Percentiles rank a stretch among this genome's conserved stretches.
Evolutionary conservation across 139 green algal genomes (phyloP).

Genomic region (Volvox reticuliferus): DNA sequence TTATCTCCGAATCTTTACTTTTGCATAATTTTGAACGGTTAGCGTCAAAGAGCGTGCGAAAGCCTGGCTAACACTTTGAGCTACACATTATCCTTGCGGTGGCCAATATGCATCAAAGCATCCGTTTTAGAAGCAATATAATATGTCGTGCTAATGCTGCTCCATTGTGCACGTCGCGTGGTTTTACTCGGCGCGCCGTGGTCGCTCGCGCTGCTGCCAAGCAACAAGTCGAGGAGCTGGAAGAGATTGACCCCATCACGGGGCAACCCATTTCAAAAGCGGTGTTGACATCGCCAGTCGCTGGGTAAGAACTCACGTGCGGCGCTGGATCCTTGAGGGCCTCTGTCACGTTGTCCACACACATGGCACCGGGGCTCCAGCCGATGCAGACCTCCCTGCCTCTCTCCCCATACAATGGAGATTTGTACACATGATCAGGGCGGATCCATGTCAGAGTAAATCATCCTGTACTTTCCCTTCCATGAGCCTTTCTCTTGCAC

Average conservation of each 20-base stretch:
- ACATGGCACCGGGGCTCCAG: too few species aligned
- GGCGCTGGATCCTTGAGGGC: too few species aligned
- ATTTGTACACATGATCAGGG: too few species aligned
- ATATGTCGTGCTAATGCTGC: neutral
- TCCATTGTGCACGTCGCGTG: neutral
- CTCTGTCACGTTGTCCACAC: too few species aligned
- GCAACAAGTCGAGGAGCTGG: slow-evolving; percentile 23
- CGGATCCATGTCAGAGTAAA: too few species aligned
- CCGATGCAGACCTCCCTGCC: too few species aligned
- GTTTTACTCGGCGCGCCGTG: neutral
- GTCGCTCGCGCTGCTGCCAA: slow-evolving; percentile 17
- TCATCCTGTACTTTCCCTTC: too few species aligned
- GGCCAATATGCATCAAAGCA: neutral
- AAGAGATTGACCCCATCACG: slow-evolving; percentile 58
- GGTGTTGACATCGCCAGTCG: slow-evolving; percentile 27
- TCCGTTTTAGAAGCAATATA: neutral
- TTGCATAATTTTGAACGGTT: neutral
- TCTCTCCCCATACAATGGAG: too few species aligned
- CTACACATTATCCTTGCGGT: neutral
- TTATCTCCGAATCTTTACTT: neutral
- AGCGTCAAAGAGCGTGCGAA: neutral
- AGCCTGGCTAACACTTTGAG: too few species aligned
- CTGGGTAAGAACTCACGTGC: slow-evolving; percentile 47
- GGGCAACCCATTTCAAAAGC: slow-evolving; percentile 52
- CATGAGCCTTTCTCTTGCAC: too few species aligned